Base-by-base conservation (phyloP, 352 stramenopile genomes). In the Phytophthora palmivora region DNA sequence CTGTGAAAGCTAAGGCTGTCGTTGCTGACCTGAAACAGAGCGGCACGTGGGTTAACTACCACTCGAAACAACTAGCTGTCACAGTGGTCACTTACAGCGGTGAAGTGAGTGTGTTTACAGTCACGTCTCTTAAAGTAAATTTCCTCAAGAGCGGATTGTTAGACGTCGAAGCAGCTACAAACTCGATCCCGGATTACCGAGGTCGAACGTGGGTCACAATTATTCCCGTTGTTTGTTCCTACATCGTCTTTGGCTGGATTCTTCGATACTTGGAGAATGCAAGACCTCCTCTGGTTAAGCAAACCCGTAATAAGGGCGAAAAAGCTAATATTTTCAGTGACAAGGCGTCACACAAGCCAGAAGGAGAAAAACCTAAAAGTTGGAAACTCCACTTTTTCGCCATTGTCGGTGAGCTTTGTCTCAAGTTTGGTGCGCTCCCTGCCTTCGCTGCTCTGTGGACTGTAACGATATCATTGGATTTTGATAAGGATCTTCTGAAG, bases 81-180 rank as follows among this genome's bases (percentile, higher is more conserved):
- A 74, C 44, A 1, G 18, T 80, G 16, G 71, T 69, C 12, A 72
- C 56, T 5, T 79, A 74, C 70, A 78, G 78, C 22, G 74, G 67
- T 14, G 74, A 79, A 39, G 34, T 80, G 2, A 28, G 65, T 2
- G 53, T 50, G 3, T 78, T 76, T 24, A 65, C 45, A 2, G 54
- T 76, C 33, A 77, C 63, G 0, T 32, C 59, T 2, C 42, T 80
- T 3, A 49, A 30, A 4, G 14, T 83, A 3, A 18, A 56, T 6
- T 74, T 78, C 34, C 34, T 75, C 21, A 49, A 59, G 4, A 73
- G 63, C 2, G 74, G 74, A 1, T 63, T 26, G 10, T 46, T 80
- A 19, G 15, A 70, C 1, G 39, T 57, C 1, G 60, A 47, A 3
- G 46, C 48, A 10, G 52, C 37, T 26, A 76, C 60, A 6, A 46